Conservation (phyloP, 768 basidiomycete species). For the Pulveroboletus sp. region DNA sequence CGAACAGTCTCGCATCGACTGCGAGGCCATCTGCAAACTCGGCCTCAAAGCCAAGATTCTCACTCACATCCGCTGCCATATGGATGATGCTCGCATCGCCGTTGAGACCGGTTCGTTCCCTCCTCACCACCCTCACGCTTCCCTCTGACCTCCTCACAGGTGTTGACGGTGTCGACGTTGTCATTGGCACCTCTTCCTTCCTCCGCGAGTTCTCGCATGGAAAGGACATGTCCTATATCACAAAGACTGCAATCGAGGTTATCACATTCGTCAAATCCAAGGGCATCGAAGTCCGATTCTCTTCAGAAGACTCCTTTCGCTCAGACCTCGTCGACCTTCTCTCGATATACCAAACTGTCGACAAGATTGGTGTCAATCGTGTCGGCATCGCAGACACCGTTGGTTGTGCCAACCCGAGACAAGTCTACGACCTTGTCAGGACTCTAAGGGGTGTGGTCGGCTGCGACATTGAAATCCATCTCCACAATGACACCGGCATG, state of each 20-base stretch:
- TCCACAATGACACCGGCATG: conserved; percentile 99
- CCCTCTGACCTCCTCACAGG: conserved; percentile 40
- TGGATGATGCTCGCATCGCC: conserved; percentile 98
- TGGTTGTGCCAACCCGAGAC: conserved; percentile 96
- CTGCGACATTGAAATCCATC: conserved; percentile 97
- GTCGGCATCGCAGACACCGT: conserved; percentile 99
- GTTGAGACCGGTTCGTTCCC: conserved; percentile 84
- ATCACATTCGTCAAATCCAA: conserved; percentile 99
- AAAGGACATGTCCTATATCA: conserved; percentile 99
- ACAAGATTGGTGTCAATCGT: conserved; percentile 98
- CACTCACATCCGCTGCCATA: conserved; percentile 98
- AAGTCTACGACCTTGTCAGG: conserved; percentile 97
- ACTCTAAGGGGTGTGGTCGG: conserved; percentile 93
- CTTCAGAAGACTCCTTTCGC: conserved; percentile 99
- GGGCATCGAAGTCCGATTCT: conserved; percentile 99
- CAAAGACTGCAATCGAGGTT: conserved; percentile 97
- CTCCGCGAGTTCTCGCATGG: conserved; percentile 99
- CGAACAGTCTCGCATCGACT: conserved; percentile 89
- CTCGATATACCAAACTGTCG: conserved; percentile 98
- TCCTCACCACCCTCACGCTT: not conserved
- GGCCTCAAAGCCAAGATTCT: conserved; percentile 95
- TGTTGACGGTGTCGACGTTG: conserved; percentile 98
- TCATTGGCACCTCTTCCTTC: conserved; percentile 99
- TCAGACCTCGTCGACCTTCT: conserved; percentile 98
- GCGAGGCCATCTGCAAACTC: conserved; percentile 98